Conservation (phyloP, 164 flowering plant species). For the Chimonanthus salicifolius region DNA sequence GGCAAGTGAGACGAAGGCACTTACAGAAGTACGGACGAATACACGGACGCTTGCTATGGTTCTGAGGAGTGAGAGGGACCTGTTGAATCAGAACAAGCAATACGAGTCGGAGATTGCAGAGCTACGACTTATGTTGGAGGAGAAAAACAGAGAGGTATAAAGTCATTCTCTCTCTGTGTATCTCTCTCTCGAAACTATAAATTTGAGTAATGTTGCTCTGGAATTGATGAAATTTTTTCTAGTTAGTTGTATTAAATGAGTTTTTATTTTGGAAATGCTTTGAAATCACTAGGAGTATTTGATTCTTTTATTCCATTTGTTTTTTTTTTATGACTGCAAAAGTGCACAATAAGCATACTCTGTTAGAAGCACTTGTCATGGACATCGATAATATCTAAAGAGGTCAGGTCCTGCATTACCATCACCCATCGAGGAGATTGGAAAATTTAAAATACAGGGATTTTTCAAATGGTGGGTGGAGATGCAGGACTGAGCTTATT, state of each 20-base stretch:
- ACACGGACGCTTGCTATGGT: constrained; percentile 92
- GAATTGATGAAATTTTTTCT: not conserved
- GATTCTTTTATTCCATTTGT: too few relatives aligned
- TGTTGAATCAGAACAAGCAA: constrained; percentile 66
- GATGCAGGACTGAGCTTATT: too few relatives aligned
- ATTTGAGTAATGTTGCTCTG: not conserved
- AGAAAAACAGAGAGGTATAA: constrained; percentile 57
- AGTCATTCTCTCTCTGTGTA: not conserved
- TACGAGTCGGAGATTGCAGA: constrained; percentile 52
- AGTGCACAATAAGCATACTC: too few relatives aligned
- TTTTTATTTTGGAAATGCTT: not conserved
- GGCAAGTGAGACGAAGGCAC: constrained; percentile 43
- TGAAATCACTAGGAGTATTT: too few relatives aligned
- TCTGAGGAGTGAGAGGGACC: constrained; percentile 90
- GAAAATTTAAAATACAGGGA: too few relatives aligned
- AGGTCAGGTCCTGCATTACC: too few relatives aligned
- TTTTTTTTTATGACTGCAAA: too few relatives aligned
- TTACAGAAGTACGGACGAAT: constrained; percentile 74
- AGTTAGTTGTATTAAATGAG: too few relatives aligned
- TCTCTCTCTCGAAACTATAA: not conserved
- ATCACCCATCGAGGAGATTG: too few relatives aligned
- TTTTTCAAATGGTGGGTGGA: too few relatives aligned
- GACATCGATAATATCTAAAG: too few relatives aligned
- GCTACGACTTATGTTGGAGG: constrained; percentile 48
- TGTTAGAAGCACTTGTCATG: too few relatives aligned